phyloP scores from a whole-genome alignment of 495 filamentous ascomycete species.

The Aspergillus mulundensis region DNA sequence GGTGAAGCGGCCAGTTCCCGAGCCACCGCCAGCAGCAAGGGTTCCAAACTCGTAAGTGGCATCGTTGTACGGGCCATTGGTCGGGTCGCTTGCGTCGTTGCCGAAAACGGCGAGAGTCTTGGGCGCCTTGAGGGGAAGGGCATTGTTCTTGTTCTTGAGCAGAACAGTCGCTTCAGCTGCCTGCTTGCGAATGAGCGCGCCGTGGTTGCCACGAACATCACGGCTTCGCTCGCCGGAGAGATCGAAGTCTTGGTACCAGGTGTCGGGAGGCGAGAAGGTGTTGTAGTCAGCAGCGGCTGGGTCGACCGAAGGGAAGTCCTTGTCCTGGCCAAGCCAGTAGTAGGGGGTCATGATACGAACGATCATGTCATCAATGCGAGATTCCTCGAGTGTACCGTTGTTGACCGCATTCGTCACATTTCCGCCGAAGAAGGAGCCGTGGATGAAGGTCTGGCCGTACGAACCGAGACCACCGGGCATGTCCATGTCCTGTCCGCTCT shows the following conservation, averaged over 20 bases:
- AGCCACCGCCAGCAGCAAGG: slow-evolving; percentile 3
- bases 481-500: slow-evolving; percentile 7
- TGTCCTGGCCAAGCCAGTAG: slow-evolving; percentile 4
- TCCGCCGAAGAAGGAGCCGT: slow-evolving; percentile 1
- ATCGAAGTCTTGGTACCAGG: slow-evolving; percentile 1
- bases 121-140: neutral
- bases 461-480: slow-evolving; percentile 3
- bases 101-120: slow-evolving; percentile 1
- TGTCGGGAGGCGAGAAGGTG: neutral
- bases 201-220: slow-evolving; percentile 4
- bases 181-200: neutral
- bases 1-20: slow-evolving; percentile 1
- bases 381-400: neutral
- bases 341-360: slow-evolving; percentile 6
- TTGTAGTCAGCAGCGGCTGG: neutral
- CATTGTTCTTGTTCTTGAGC: slow-evolving; percentile 5
- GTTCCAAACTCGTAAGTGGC: neutral
- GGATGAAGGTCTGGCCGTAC: neutral
- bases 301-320: slow-evolving; percentile 1
- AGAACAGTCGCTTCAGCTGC: slow-evolving; percentile 3
- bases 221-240: slow-evolving; percentile 1
- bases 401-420: neutral
- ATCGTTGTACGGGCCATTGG: neutral
- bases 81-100: neutral
- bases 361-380: slow-evolving; percentile 2